Base-by-base conservation (phyloP, 257 asterid genomes). In the Catharanthus roseus region DNA sequence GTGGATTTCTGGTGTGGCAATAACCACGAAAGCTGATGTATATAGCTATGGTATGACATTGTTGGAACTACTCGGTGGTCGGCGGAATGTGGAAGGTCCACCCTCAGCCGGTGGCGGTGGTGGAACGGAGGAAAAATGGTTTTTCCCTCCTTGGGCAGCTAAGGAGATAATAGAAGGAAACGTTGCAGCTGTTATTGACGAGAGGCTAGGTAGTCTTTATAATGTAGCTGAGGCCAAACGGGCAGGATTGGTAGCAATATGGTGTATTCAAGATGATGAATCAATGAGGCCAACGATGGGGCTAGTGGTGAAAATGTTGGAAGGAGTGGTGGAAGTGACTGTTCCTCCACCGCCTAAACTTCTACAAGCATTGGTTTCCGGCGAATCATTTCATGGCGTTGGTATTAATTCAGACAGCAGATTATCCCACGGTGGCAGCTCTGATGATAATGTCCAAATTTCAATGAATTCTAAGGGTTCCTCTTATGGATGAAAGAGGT, bases 251-350 rank as follows among this genome's bases (percentile, higher is more conserved):
- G 83, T 86, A 6, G 95, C 95, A 0, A 76, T 91, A 61, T 91
- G 97, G 96, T 89, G 97, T 62, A 87, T 91, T 44, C 97, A 91
- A 70, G 96, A 91, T 3, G 97, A 91, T 19, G 96, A 87, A 53
- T 77, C 85, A 10, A 69, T 56, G 31, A 82, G 97, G 72, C 97
- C 97, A 16, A 77, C 89, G 21, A 91, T 91, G 96, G 92, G 96
- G 77, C 77, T 79, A 86, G 97, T 91, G 76, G 89, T 91, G 80
- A 89, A 87, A 72, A 89, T 91, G 92, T 69, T 91, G 85, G 97
- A 91, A 80, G 97, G 97, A 3, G 88, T 91, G 44, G 96, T 89
- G 68, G 95, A 87, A 78, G 87, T 87, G n/a, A 68, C 72, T 7
- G 75, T 73, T 15, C 97, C 97, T 0, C 88, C 89, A 5, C 89